Conservation (phyloP, 140 eudicot species). For the Erigeron philadelphicus region DNA sequence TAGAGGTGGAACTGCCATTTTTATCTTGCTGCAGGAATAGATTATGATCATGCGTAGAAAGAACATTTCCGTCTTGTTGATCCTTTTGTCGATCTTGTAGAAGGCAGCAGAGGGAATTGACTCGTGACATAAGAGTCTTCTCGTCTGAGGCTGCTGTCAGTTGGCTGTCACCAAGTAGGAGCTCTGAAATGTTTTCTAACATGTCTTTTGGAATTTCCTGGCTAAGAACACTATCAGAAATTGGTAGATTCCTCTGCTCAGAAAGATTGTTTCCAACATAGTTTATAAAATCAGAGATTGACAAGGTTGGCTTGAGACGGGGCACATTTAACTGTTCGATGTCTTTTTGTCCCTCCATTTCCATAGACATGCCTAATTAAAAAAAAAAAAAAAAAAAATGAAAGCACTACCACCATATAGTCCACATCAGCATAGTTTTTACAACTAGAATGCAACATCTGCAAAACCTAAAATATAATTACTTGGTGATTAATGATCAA, state of each 20-base stretch:
- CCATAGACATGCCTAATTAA: slow-evolving; percentile 28
- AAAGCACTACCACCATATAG: neutral
- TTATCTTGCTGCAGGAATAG: slow-evolving; percentile 1
- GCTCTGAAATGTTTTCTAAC: slow-evolving; percentile 54
- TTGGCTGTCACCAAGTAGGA: slow-evolving; percentile 51
- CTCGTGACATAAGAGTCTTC: slow-evolving; percentile 61
- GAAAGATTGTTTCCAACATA: slow-evolving; percentile 40
- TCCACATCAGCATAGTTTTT: too few relatives aligned
- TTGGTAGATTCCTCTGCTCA: slow-evolving; percentile 38
- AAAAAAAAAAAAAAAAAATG: neutral
- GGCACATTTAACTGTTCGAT: slow-evolving; percentile 34
- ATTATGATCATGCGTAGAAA: slow-evolving; percentile 17
- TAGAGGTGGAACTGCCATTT: slow-evolving; percentile 21
- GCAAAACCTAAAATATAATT: too few relatives aligned
- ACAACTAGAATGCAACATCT: too few relatives aligned
- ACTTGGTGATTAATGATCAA: too few relatives aligned
- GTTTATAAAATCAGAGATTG: slow-evolving; percentile 52
- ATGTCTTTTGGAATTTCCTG: slow-evolving; percentile 24
- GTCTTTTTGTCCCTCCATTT: slow-evolving; percentile 24
- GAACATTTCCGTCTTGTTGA: slow-evolving; percentile 21
- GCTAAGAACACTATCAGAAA: slow-evolving; percentile 29
- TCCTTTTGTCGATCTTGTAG: slow-evolving; percentile 51
- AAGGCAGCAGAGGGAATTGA: slow-evolving; percentile 66
- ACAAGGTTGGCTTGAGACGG: slow-evolving; percentile 40
- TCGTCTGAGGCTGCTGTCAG: slow-evolving; percentile 50